Percentiles rank a stretch among this genome's conserved stretches.
Conservation (phyloP, 768 basidiomycete genomes). For the Lentinula detonsa region DNA sequence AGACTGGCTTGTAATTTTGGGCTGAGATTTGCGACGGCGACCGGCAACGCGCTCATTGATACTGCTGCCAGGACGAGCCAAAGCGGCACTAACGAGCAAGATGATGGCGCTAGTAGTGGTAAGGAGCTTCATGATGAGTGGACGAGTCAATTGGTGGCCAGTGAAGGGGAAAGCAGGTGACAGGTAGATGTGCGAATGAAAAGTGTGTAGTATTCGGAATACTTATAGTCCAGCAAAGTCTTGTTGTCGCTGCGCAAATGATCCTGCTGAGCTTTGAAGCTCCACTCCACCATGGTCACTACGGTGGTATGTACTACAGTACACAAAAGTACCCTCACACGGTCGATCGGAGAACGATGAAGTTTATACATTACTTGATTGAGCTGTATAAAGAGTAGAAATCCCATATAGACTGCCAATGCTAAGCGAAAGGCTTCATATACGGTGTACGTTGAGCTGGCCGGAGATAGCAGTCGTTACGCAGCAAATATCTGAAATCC, state of each 20-base stretch:
- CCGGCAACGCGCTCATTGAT: slow-evolving; percentile 3
- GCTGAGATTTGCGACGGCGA: not conserved
- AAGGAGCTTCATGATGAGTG: not conserved
- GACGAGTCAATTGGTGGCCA: not conserved
- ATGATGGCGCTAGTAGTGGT: not conserved
- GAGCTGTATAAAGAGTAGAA: not conserved
- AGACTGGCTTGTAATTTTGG: not conserved
- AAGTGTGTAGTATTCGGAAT: not conserved
- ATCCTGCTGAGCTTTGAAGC: not conserved
- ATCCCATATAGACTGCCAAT: not conserved
- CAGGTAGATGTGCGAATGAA: not conserved
- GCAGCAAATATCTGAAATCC: too few species aligned
- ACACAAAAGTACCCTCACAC: not conserved
- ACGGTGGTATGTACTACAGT: not conserved
- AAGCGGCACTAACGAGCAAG: not conserved
- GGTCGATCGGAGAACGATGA: not conserved
- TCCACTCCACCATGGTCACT: not conserved
- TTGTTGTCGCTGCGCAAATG: not conserved
- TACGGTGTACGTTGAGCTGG: not conserved
- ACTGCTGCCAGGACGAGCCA: not conserved
- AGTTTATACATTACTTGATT: not conserved
- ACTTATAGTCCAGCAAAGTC: not conserved
- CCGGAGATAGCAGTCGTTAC: too few species aligned
- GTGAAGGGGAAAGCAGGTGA: not conserved
- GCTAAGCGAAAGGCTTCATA: not conserved